phyloP scores from a whole-genome alignment of 768 basidiomycete species.

The Austroboletus festivus region DNA sequence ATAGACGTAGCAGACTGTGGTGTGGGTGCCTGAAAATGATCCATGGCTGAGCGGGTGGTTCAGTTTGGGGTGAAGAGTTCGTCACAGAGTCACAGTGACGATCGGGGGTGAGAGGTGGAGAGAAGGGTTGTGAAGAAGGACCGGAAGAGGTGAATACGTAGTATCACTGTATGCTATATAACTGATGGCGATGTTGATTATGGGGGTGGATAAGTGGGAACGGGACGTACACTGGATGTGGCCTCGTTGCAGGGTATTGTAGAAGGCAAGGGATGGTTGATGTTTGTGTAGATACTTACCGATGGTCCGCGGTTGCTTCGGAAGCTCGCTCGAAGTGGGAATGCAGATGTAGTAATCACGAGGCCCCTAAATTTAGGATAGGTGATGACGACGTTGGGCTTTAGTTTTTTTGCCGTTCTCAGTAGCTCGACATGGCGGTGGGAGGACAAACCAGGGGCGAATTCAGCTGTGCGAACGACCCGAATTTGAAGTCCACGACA shows the following conservation, averaged over 20 bases:
- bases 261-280: neutral
- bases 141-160: neutral
- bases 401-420: neutral
- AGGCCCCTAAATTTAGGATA: constrained; percentile 8
- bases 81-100: neutral
- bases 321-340: constrained; percentile 13
- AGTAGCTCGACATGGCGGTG: neutral
- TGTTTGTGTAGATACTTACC: neutral
- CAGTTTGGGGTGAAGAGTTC: neutral
- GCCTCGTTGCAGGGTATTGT: constrained; percentile 11
- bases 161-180: constrained; percentile 9
- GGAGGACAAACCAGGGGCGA: no score
- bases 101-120: neutral
- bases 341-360: constrained; percentile 4
- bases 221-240: constrained; percentile 10
- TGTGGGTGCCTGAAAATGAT: constrained; percentile 21
- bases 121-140: constrained; percentile 2
- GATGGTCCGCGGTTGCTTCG: constrained; percentile 9
- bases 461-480: no score
- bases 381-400: neutral
- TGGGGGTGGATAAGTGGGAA: constrained; percentile 3
- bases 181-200: no score
- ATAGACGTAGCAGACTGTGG: constrained; percentile 16
- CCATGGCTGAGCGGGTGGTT: constrained; percentile 18
- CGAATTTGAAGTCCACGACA: no score